These are phyloP conservation scores for Komagataella ulmi DNA, from an alignment of 805 yeast species.

Conservation along the genomic window DNA sequence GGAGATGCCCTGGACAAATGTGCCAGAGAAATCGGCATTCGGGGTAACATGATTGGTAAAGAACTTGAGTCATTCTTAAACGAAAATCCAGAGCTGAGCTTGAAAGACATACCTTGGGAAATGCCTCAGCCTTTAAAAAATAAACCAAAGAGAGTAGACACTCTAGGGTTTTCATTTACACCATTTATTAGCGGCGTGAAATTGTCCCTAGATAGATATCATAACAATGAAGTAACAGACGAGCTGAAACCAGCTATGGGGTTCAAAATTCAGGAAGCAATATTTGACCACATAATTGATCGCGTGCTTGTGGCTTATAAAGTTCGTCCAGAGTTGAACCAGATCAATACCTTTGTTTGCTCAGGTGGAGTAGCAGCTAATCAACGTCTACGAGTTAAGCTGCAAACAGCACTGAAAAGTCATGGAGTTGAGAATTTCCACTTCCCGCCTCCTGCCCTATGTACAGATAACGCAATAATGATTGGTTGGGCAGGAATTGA, in stretches of 20 bases:
- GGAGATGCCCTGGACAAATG: slow-evolving; percentile 94
- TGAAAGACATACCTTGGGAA: slow-evolving; percentile 11
- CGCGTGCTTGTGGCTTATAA: slow-evolving; percentile 41
- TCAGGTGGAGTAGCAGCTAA: slow-evolving; percentile 96
- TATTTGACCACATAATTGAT: slow-evolving; percentile 62
- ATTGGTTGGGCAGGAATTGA: slow-evolving; percentile 97
- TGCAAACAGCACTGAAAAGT: slow-evolving; percentile 23
- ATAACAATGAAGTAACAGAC: slow-evolving; percentile 8
- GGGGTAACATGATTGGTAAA: slow-evolving; percentile 77
- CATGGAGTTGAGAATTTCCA: slow-evolving; percentile 24
- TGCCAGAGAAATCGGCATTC: slow-evolving; percentile 70
- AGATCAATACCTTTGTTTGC: slow-evolving; percentile 48
- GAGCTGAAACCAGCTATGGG: slow-evolving; percentile 33
- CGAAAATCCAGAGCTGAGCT: slow-evolving; percentile 10
- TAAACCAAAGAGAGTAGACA: slow-evolving; percentile 28
- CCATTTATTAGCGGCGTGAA: slow-evolving; percentile 32
- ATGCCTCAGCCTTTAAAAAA: slow-evolving; percentile 35
- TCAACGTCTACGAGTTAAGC: slow-evolving; percentile 31
- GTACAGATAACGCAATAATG: slow-evolving; percentile 96
- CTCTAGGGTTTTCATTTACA: slow-evolving; percentile 60
- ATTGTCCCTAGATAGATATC: slow-evolving; percentile 13
- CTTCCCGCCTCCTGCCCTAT: slow-evolving; percentile 58
- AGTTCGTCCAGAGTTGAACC: slow-evolving; percentile 24
- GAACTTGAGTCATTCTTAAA: slow-evolving; percentile 53
- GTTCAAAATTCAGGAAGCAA: slow-evolving; percentile 43